Base-by-base conservation (phyloP, 306 rosid species). In the Crotalaria pallida region DNA sequence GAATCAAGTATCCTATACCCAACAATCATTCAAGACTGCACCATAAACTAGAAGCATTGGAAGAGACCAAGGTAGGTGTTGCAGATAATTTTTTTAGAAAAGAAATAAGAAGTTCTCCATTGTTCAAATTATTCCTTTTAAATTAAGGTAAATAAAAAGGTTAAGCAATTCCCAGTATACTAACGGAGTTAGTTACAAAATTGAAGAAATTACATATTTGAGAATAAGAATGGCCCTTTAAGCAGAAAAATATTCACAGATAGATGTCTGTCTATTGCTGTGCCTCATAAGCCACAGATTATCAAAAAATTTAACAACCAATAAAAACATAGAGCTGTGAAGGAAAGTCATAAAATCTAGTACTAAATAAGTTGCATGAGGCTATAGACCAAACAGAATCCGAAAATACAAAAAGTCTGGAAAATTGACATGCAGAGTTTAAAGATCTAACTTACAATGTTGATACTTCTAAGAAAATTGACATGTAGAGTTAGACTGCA, bases 401-500 rank as follows among this genome's bases (percentile, higher is more conserved):
- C 40, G 41, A 60, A 60, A 34, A 56, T 69, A 51, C 61, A 64
- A 49, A 38, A 31, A 59, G 45, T 58, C 29, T 53, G 41, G 70
- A 74, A 33, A 75, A 38, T 41, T 76, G 81, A 75, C 70, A 59
- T 41, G 27, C 40, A 53, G 51, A 65, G 67, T 75, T 80, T 75
- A 78, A 52, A 74, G 80, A 78, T 67, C 64, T 33, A 79, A 64
- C 75, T 69, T 75, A 72, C 77, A 67, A 47, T 6, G 71, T 48
- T 15, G 53, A 24, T 18, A 6, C 6, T 36, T 22, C 45, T 44
- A 51, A 26, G 71, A 74, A 69, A 79, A 62, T 70, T 52, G 81
- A 79, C 75, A 81, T 65, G 69, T 71, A 79, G 70, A 75, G 75
- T 81, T 71, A 56, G 71, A 66, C 63, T 59, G 69, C 51, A 50